A percentile compares a stretch with the other conserved stretches of the same genome.
These are phyloP conservation scores for Ceriops tagal DNA, from an alignment of 345 rosid species.

Conservation along the genomic window DNA sequence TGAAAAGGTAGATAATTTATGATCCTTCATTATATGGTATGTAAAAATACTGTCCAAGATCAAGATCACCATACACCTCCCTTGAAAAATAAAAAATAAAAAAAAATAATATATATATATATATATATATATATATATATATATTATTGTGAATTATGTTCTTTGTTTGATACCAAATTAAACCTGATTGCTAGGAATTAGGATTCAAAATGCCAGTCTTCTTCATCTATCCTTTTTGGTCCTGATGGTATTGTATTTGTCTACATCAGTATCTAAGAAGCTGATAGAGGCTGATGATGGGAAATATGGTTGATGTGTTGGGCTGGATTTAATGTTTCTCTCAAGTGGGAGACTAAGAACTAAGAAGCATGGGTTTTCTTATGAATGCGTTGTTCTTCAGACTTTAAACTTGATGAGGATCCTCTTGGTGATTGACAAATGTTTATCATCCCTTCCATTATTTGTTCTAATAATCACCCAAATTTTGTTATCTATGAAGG, in stretches of 20 bases:
- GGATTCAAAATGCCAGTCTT: background rate
- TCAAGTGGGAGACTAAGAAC: background rate
- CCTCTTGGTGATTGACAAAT: background rate
- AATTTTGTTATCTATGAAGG: conserved; percentile 47
- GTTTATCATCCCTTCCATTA: background rate
- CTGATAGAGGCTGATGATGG: no score
- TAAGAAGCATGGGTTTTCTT: background rate
- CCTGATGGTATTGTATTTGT: background rate
- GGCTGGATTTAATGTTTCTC: background rate
- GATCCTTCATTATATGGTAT: background rate
- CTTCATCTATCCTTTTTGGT: background rate
- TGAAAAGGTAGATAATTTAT: conserved; percentile 54
- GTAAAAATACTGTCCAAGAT: background rate
- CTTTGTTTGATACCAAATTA: background rate
- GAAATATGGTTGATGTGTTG: conserved; percentile 3
- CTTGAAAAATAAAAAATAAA: no score
- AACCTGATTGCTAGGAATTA: background rate
- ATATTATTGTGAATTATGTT: background rate
- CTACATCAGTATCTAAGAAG: background rate
- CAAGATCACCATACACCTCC: no score
- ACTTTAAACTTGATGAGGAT: background rate
- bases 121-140: no score
- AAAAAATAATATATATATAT: no score
- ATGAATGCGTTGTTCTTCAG: background rate
- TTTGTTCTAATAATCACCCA: background rate